Evolutionary conservation across 257 asterid species (phyloP).

Genomic region (Solanum peruvianum): DNA sequence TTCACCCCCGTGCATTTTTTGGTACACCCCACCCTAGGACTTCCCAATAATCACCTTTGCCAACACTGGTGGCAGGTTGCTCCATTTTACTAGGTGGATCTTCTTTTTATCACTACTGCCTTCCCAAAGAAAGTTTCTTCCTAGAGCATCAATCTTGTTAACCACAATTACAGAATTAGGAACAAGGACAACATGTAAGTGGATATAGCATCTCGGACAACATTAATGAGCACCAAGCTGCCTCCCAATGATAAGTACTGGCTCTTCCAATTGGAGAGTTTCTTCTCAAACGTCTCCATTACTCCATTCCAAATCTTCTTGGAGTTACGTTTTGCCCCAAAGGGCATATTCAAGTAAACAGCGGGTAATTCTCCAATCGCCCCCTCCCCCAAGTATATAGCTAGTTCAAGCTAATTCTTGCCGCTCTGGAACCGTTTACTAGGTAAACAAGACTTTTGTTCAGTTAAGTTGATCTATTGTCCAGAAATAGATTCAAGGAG

Average conservation of each 20-base stretch:
- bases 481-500: background rate
- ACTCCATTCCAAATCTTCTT: background rate
- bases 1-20: background rate
- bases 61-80: background rate
- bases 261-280: background rate
- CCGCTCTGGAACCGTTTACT: background rate
- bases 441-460: background rate
- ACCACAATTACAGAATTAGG: background rate
- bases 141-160: background rate
- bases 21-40: background rate
- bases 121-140: background rate
- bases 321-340: background rate
- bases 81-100: background rate
- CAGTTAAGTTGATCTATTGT: background rate
- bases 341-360: background rate
- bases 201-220: background rate
- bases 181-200: background rate
- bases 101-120: background rate
- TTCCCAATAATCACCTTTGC: background rate
- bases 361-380: background rate
- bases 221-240: background rate
- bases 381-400: background rate
- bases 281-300: background rate
- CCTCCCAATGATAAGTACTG: background rate
- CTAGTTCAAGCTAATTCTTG: background rate